Evolutionary conservation across 202 grass and related monocot genomes (phyloP), one percentile per base, ranked within the genome.

Genomic region (Cymbopogon flexuosus): DNA sequence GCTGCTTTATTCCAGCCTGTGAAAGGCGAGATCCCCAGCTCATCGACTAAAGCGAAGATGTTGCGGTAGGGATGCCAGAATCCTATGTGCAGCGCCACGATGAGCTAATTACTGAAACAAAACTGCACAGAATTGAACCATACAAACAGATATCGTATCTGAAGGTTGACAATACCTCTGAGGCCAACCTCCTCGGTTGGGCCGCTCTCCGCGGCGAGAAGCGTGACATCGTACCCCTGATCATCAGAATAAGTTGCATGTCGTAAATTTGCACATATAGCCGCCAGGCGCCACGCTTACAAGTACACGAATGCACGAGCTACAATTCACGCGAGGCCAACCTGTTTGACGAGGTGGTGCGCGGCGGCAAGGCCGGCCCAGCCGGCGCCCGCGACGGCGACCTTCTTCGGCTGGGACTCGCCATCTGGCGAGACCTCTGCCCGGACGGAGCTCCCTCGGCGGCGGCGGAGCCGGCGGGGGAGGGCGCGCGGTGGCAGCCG

Each of bases 41-140:
- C 89, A 73, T 97, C 89, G 3, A 89, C 74, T 15, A 87, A 54
- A 45, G 89, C 84, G 75, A 97, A 97, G 78, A 97, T 92, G 75
- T 94, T 97, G 16, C 81, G 81, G 57, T 92, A 94, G 30, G 89
- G 89, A 21, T 90, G 75, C 91, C 94, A 97, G 83, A 97, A 97
- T 52, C 91, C 94, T 94, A 71, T 18, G 62, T 57, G 31, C 76
- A 49, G 30, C 5, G 15, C 24, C 61, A 73, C 8, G 16, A 75
- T 39, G 10, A 62, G 65, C 40, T 3, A 13, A 58, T 80, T 82
- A 57, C 45, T 46, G 27, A 49, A 73, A 45, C 27, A 34, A 7
- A 34, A 31, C 30, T 52, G 10, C 68, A 63, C 2, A 4, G 46
- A 45, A 34, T 3, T 40, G 70, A 69, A 75, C 49, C 8, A 22